Evolutionary conservation across 139 green algal species (phyloP).

Genomic region (Picochlorum costavermella): DNA sequence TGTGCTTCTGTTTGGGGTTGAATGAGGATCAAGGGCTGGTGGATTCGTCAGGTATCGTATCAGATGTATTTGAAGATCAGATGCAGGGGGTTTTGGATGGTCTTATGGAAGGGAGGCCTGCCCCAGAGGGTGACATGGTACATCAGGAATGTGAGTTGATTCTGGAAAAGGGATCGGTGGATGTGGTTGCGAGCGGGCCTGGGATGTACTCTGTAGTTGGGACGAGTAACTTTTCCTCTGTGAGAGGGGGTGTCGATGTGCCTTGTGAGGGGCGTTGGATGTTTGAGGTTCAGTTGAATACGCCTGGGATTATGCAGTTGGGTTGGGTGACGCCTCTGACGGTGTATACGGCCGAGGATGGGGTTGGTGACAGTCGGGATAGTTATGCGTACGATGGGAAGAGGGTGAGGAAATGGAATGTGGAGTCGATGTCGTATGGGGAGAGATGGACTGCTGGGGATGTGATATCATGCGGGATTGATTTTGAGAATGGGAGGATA

Average conservation of each 20-base stretch:
- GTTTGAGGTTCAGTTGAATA: conserved; percentile 80
- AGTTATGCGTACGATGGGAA: conserved; percentile 69
- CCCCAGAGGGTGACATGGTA: neutral
- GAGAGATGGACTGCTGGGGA: conserved; percentile 67
- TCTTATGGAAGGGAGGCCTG: neutral
- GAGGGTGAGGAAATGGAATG: conserved; percentile 75
- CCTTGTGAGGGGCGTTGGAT: conserved; percentile 56
- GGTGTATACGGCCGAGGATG: conserved; percentile 85
- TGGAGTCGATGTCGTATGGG: conserved; percentile 55
- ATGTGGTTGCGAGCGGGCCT: conserved; percentile 5
- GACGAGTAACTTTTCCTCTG: conserved; percentile 52
- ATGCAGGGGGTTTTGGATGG: too few relatives aligned
- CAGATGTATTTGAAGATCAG: too few relatives aligned
- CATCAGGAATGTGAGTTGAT: neutral
- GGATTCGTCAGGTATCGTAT: too few relatives aligned
- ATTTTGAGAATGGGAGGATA: conserved; percentile 71
- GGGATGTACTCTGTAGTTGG: conserved; percentile 17
- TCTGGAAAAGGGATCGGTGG: neutral
- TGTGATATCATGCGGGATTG: conserved; percentile 77
- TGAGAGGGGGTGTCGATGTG: conserved; percentile 60
- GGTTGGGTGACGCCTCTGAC: conserved; percentile 76
- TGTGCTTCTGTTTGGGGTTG: too few relatives aligned
- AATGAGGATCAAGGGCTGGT: too few relatives aligned
- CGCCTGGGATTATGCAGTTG: conserved; percentile 76
- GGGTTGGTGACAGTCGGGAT: conserved; percentile 80